Conservation (phyloP, 805 yeast genomes). For the Schizosaccharomyces osmophilus region DNA sequence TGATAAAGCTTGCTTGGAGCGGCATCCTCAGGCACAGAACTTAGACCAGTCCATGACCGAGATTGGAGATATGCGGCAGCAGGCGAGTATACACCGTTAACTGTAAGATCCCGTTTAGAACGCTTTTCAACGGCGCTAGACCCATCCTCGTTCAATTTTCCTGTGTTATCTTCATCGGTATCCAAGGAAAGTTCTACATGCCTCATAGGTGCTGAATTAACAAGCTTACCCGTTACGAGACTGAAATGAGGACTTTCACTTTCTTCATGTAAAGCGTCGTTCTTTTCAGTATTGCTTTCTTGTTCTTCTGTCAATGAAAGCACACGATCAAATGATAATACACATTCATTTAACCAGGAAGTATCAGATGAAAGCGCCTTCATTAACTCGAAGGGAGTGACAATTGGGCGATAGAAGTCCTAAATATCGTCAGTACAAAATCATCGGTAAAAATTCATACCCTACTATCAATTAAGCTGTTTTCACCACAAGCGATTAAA, state of each 20-base stretch:
- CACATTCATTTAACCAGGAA: constrained; percentile 87
- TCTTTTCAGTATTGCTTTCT: constrained; percentile 7
- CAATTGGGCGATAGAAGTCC: constrained; percentile 57
- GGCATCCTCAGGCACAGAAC: background rate
- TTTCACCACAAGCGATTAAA: constrained; percentile 82
- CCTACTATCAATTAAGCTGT: constrained; percentile 50
- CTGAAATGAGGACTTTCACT: constrained; percentile 8
- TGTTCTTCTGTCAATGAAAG: constrained; percentile 14
- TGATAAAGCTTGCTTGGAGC: background rate
- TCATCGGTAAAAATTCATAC: constrained; percentile 16
- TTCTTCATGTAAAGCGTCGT: constrained; percentile 4
- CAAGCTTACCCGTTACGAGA: background rate
- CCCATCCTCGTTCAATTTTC: background rate
- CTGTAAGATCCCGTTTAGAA: background rate
- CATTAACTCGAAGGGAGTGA: constrained; percentile 77
- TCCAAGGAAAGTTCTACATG: background rate
- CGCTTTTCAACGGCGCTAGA: background rate
- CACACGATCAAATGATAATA: constrained; percentile 47
- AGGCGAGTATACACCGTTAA: background rate
- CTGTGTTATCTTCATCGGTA: background rate
- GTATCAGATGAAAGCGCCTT: constrained; percentile 55
- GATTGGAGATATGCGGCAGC: background rate
- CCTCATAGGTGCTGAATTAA: background rate
- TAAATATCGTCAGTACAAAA: background rate
- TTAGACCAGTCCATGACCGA: background rate